Conservation (phyloP, 805 yeast genomes). For the Candida ulmi region DNA sequence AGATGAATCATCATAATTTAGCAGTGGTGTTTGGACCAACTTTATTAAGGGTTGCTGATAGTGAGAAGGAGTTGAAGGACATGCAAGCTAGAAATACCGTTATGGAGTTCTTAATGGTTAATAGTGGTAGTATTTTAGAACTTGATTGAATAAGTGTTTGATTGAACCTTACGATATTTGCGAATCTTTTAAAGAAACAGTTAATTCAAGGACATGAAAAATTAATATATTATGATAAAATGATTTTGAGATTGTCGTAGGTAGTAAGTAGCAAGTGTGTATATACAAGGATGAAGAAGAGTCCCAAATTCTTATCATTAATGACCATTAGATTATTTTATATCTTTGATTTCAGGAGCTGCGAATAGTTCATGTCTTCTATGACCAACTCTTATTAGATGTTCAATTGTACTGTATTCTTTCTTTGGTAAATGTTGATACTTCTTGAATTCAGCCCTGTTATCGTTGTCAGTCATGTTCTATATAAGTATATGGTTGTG, state of each 20-base stretch:
- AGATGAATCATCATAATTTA: slow-evolving; percentile 80
- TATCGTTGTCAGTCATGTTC: slow-evolving; percentile 2
- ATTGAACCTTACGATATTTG: too few species aligned
- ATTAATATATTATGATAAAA: too few species aligned
- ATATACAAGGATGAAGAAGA: too few species aligned
- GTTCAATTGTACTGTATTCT: slow-evolving; percentile 83
- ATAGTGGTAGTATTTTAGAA: slow-evolving; percentile 36
- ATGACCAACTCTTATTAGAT: slow-evolving; percentile 70
- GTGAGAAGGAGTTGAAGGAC: slow-evolving; percentile 79
- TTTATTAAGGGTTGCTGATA: slow-evolving; percentile 68
- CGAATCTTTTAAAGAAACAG: too few species aligned
- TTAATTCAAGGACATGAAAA: too few species aligned
- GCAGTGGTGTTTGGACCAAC: slow-evolving; percentile 96
- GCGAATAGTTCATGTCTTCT: slow-evolving; percentile 68
- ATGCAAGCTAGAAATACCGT: slow-evolving; percentile 75
- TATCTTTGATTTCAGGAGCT: slow-evolving; percentile 65
- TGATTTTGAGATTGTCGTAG: too few species aligned
- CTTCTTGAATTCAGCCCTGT: slow-evolving; percentile 56
- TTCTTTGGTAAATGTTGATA: slow-evolving; percentile 56
- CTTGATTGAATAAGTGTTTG: neutral
- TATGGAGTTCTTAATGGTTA: slow-evolving; percentile 63
- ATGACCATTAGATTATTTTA: slow-evolving; percentile 20
- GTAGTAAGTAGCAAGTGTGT: too few species aligned
- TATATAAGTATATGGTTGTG: neutral
- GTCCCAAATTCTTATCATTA: too few species aligned